Base-by-base conservation (phyloP, 2,329 filamentous ascomycete genomes). In the Grosmannia huntii region DNA sequence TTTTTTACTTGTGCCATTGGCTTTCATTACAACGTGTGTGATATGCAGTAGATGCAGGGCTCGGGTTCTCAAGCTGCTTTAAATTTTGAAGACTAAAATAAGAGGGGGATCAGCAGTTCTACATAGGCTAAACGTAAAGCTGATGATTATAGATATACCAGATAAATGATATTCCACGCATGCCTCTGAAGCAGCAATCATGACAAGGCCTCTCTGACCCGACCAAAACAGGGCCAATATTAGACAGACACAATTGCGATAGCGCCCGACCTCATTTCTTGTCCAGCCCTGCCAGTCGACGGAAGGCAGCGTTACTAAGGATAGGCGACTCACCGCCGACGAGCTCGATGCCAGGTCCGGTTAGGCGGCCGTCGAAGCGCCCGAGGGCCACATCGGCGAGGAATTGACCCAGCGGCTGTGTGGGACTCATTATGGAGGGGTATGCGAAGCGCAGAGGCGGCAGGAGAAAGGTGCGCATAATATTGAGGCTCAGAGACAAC, bases 371-470 rank as follows among this genome's bases (percentile, higher is more conserved):
- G 14, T 69, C 68, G 53, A 68, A 69, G 60, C 63, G 66, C 0
- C 76, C 76, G 70, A 75, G 72, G 0, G 76, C 76, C 69, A 76
- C 67, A 61, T 74, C 70, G 0, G 72, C 68, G 60, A 79, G 55
- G 33, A 77, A 76, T 14, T 62, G 60, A 1, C 77, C 77, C 28
- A 80, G 66, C 1, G 68, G 65, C 3, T 12, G 48, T 79, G 1
- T 57, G 60, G 77, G 76, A 53, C 73, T 74, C 53, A 69, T 67
- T 1, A 62, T 50, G 16, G 66, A 62, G 27, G 62, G 64, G 21
- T 58, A 61, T 9, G 64, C 46, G 0, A 33, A 2, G 44, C 68
- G 58, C 0, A 73, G 58, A 0, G 66, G 46, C 0, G 68, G 65
- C 0, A 63, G 60, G 2, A 77, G 7, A 0, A 63, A 33, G 6